These are phyloP conservation scores for Microthlaspi erraticum DNA, from an alignment of 345 rosid genomes.

Conservation along the genomic window DNA sequence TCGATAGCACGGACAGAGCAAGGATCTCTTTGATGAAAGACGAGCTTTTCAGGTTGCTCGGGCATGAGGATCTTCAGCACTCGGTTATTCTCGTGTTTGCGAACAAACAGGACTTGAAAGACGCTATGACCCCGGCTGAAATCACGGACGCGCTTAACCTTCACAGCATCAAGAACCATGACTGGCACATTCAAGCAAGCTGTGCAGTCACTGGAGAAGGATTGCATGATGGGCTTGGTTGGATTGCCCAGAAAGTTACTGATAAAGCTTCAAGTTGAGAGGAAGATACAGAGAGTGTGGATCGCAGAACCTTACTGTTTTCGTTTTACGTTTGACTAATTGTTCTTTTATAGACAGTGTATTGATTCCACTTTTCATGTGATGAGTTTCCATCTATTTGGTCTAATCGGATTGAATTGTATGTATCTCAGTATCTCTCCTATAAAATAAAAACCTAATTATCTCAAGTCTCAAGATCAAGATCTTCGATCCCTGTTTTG, in stretches of 20 bases:
- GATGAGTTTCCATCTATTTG: conserved; percentile 8
- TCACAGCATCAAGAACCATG: conserved; percentile 88
- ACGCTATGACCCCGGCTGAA: conserved; percentile 89
- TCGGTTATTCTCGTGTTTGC: conserved; percentile 82
- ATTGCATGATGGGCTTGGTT: conserved; percentile 83
- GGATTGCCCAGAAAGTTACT: conserved; percentile 87
- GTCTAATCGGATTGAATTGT: not conserved
- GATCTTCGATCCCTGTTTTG: too few relatives aligned
- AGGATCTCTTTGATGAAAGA: conserved; percentile 86
- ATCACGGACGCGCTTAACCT: conserved; percentile 86
- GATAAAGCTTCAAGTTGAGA: conserved; percentile 64
- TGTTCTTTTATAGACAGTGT: not conserved
- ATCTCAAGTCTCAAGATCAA: too few relatives aligned
- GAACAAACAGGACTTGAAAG: conserved; percentile 91
- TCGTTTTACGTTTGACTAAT: not conserved
- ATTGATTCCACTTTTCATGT: not conserved
- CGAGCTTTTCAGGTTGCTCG: conserved; percentile 75
- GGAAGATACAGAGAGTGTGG: not conserved
- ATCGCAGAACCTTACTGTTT: not conserved
- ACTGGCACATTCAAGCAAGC: conserved; percentile 97
- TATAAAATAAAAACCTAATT: not conserved
- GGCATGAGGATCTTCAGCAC: conserved; percentile 73
- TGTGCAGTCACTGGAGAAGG: conserved; percentile 90
- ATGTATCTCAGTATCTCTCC: not conserved
- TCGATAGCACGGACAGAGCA: conserved; percentile 90